These are phyloP conservation scores for Medicago arabica DNA, from an alignment of 306 rosid species.

Conservation along the genomic window DNA sequence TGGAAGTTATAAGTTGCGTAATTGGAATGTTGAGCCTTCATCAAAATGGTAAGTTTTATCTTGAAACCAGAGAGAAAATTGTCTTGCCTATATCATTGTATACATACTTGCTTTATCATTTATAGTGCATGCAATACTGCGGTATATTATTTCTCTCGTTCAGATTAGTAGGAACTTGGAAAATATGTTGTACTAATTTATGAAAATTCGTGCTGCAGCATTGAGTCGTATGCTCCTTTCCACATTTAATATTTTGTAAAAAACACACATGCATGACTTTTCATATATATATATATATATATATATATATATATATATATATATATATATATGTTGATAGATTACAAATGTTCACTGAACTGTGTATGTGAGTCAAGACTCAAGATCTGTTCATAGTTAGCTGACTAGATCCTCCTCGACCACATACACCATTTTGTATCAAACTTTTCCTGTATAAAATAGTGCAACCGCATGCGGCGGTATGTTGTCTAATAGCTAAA, in stretches of 20 bases:
- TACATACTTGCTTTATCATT: constrained; percentile 29
- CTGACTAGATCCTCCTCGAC: not conserved
- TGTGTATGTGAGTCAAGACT: not conserved
- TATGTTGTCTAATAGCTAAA: not conserved
- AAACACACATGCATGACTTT: not conserved
- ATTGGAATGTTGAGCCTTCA: constrained; percentile 69
- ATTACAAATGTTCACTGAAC: not conserved
- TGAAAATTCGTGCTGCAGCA: not conserved
- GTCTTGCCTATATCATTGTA: constrained; percentile 4
- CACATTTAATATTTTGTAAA: not conserved
- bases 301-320: not conserved
- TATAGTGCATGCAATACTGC: constrained; percentile 27
- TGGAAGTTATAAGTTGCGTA: constrained; percentile 69
- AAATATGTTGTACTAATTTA: constrained; percentile 3
- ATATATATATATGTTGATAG: not conserved
- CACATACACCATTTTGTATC: not conserved
- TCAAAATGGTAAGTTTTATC: constrained; percentile 56
- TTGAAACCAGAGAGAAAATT: constrained; percentile 1
- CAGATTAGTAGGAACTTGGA: not conserved
- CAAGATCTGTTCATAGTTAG: not conserved
- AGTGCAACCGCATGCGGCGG: not conserved
- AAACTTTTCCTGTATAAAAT: not conserved
- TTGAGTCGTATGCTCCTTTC: not conserved
- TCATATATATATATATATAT: not conserved
- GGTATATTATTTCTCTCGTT: constrained; percentile 19